Percentiles rank a stretch among this genome's conserved stretches.
phyloP scores from a whole-genome alignment of 2,329 filamentous ascomycete species.

The Neonectria punicea region DNA sequence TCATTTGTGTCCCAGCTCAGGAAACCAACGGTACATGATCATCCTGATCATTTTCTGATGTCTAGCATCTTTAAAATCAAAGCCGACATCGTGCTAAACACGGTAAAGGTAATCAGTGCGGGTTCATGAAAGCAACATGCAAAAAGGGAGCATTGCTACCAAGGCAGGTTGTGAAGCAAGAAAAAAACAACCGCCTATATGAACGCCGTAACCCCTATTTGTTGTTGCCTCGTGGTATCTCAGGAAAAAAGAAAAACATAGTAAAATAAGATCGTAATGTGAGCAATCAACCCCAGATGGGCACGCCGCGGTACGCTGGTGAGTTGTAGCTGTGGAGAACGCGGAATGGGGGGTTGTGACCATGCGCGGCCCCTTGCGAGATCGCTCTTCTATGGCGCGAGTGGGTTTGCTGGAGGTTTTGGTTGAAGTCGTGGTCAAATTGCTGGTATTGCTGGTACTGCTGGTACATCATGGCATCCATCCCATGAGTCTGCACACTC shows the following conservation, averaged over 20 bases:
- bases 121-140: not conserved
- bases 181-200: not conserved
- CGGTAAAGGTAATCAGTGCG: not conserved
- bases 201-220: conserved; percentile 7
- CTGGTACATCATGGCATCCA: conserved; percentile 28
- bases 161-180: not conserved
- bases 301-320: conserved; percentile 63
- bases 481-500: conserved; percentile 17
- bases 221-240: conserved; percentile 35
- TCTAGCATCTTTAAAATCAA: not conserved
- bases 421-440: conserved; percentile 30
- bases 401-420: conserved; percentile 21
- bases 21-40: conserved; percentile 12
- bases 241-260: not conserved
- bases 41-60: not conserved
- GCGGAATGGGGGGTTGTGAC: conserved; percentile 56
- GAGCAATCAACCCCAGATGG: conserved; percentile 62
- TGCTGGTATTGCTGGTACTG: conserved; percentile 25
- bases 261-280: not conserved
- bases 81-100: conserved; percentile 1
- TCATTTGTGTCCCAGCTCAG: not conserved
- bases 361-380: conserved; percentile 30
- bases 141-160: not conserved
- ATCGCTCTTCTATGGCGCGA: conserved; percentile 24
- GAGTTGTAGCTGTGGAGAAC: conserved; percentile 69